A percentile compares a stretch with the other conserved stretches of the same genome.
Conservation (phyloP, 805 yeast species). For the Isabelozyma gotoi region DNA sequence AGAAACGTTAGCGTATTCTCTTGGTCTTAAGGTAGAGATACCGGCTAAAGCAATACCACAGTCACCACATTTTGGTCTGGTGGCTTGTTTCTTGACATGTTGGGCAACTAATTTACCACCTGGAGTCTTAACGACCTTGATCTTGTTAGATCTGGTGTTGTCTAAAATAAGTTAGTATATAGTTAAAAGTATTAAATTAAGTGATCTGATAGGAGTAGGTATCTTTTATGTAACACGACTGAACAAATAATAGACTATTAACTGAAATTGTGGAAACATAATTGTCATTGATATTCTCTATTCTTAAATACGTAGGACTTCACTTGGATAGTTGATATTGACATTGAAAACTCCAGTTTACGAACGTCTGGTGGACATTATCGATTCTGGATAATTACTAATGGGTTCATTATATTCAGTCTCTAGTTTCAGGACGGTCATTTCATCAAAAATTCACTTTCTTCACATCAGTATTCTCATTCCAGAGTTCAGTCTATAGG, state of each 20-base stretch:
- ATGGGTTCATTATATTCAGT: neutral
- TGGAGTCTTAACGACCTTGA: conserved; percentile 99
- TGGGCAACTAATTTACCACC: conserved; percentile 99
- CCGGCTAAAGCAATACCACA: conserved; percentile 82
- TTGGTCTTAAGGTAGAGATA: conserved; percentile 95
- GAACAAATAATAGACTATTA: neutral
- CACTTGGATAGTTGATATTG: too few species aligned
- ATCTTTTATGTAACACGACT: too few species aligned
- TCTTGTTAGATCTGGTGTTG: conserved; percentile 99
- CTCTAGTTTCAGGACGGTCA: too few species aligned
- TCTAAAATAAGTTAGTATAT: conserved; percentile 43
- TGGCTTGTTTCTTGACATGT: conserved; percentile 89
- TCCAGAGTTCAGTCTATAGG: too few species aligned
- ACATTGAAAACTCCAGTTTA: too few species aligned
- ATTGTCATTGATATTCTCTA: too few species aligned
- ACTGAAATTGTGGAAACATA: too few species aligned
- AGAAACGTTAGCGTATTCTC: conserved; percentile 92
- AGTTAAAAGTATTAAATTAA: too few species aligned
- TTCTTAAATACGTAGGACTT: too few species aligned
- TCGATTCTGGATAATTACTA: neutral
- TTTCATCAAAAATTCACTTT: too few species aligned
- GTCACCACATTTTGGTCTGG: conserved; percentile 89
- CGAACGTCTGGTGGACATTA: too few species aligned
- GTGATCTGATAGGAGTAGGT: neutral
- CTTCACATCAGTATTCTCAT: neutral